A percentile compares a stretch with the other conserved stretches of the same genome.
phyloP scores from a whole-genome alignment of 1,284 basidiomycete genomes.

The Apiotrichum veenhuisii region DNA sequence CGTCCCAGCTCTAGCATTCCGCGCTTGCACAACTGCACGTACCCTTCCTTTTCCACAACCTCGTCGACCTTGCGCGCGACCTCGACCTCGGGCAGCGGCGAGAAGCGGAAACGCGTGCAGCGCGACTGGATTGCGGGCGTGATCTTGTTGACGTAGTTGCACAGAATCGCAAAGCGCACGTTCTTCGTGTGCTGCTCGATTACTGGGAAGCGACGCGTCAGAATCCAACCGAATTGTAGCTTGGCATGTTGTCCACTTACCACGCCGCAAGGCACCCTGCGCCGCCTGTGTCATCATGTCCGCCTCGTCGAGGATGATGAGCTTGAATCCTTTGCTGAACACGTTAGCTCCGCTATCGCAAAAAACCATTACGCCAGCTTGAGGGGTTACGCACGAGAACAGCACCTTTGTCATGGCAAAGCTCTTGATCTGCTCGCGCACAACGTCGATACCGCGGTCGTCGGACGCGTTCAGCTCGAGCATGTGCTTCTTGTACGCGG shows the following conservation, averaged over 20 bases:
- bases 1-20: not conserved
- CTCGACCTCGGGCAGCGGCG: slow-evolving; percentile 81
- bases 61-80: slow-evolving; percentile 75
- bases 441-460: slow-evolving; percentile 96
- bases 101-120: slow-evolving; percentile 96
- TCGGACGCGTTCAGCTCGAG: slow-evolving; percentile 98
- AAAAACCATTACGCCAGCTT: not conserved
- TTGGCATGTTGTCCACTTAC: too few species aligned
- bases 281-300: slow-evolving; percentile 99
- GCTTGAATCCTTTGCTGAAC: slow-evolving; percentile 82
- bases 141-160: slow-evolving; percentile 99
- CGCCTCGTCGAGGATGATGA: slow-evolving; percentile 97
- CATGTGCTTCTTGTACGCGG: slow-evolving; percentile 76
- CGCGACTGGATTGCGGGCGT: slow-evolving; percentile 97
- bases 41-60: slow-evolving; percentile 85
- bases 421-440: slow-evolving; percentile 97
- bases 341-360: not conserved
- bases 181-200: slow-evolving; percentile 99
- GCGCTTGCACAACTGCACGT: slow-evolving; percentile 30
- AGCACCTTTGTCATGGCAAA: slow-evolving; percentile 95
- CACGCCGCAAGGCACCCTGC: slow-evolving; percentile 87
- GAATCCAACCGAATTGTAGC: too few species aligned
- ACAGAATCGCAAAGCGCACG: slow-evolving; percentile 98
- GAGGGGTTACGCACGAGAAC: slow-evolving; percentile 54
- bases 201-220: slow-evolving; percentile 55